Evolutionary conservation across 306 rosid species (phyloP).

Genomic region (Hippophae rhamnoides): DNA sequence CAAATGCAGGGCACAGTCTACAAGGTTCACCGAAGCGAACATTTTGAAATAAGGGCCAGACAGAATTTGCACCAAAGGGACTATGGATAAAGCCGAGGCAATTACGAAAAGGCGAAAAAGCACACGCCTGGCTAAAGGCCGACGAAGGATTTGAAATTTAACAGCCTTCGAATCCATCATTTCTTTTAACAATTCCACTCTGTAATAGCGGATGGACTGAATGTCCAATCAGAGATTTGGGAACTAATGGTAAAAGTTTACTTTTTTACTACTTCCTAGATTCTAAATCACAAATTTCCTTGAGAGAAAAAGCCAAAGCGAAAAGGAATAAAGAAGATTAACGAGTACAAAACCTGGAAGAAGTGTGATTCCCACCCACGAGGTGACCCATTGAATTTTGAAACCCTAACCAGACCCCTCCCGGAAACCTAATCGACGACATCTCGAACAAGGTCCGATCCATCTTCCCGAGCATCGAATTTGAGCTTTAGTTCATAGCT

Average conservation of each 20-base stretch:
- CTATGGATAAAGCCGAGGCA: conserved; percentile 47
- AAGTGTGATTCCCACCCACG: conserved; percentile 95
- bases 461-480: conserved; percentile 17
- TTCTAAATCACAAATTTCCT: background rate
- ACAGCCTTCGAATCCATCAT: conserved; percentile 39
- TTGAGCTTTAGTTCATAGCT: too few species aligned
- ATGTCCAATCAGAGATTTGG: background rate
- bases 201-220: background rate
- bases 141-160: conserved; percentile 37
- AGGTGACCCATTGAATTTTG: conserved; percentile 80
- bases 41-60: conserved; percentile 35
- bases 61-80: conserved; percentile 45
- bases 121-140: conserved; percentile 39
- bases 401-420: conserved; percentile 64
- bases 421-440: conserved; percentile 35
- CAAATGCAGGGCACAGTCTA: conserved; percentile 30
- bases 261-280: background rate
- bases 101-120: conserved; percentile 44
- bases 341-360: conserved; percentile 95
- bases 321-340: conserved; percentile 18
- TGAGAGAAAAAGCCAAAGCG: conserved; percentile 23
- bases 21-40: conserved; percentile 28
- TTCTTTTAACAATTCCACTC: conserved; percentile 4
- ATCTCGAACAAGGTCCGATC: conserved; percentile 39
- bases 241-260: background rate